Evolutionary conservation across 306 rosid species (phyloP), one percentile per base, ranked within the genome.

Genomic region (Acacia acuminata): DNA sequence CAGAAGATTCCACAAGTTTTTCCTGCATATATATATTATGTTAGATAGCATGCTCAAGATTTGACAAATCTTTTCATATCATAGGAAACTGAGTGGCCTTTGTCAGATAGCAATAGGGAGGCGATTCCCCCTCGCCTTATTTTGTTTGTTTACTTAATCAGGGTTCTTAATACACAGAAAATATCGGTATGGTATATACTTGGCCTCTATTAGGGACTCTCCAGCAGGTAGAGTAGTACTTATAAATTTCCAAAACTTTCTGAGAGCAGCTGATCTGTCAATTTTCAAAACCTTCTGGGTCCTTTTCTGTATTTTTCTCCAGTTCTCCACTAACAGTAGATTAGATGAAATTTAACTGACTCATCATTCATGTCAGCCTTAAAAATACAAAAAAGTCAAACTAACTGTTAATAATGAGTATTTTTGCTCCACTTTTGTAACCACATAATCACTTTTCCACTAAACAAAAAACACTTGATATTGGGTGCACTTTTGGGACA

Each of bases 1-100:
- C 89, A 20, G 97, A 93, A 75, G 45, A 74, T 81, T 96, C 98
- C 67, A 89, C 98, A 3, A 96, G 92, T 84, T 88, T 90, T 90
- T 90, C 97, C 99, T 96, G 96, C 58, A 88, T 24, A 61, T 24
- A n/a, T 61, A 24, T 22, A 63, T 19, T 32, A n/a, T 7, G 78
- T 79, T 61, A 87, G 58, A 32, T 22, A 30, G 10, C 74, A 75
- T 20, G 73, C 64, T 75, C 24, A 76, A 65, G 61, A 69, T 66
- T 79, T 53, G n/a, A 78, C 55, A 74, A 78, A 71, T 64, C 27
- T 20, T 25, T 65, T 53, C 75, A 48, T 43, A 48, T 61, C 42
- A 45, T 4, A 70, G 61, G 53, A 77, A 48, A 53, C n/a, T 3
- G 0, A 14, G 38, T 4, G 55, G 38, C 40, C 17, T 65, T n/a